These are phyloP conservation scores for Leishmania mexicana DNA, from an alignment of 208 protist species.

Conservation along the genomic window DNA sequence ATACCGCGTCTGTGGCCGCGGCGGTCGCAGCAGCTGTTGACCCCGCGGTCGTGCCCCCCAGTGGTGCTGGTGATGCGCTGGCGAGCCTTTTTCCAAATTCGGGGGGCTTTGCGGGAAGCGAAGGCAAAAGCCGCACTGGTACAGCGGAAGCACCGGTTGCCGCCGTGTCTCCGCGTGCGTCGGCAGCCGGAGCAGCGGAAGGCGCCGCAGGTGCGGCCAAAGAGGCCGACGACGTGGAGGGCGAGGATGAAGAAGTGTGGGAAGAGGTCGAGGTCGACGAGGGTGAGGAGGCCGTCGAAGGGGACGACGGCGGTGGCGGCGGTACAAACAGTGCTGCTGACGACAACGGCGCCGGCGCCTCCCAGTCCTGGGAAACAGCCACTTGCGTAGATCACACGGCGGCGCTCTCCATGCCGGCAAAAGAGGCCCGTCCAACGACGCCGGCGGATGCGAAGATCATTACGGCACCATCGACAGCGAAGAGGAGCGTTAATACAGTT, in stretches of 20 bases:
- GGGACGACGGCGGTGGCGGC: background rate
- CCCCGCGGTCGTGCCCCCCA: background rate
- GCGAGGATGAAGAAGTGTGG: background rate
- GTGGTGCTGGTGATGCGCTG: background rate
- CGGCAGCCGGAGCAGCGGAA: no score
- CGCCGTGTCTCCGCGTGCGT: background rate
- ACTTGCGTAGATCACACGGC: background rate
- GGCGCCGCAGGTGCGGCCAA: background rate
- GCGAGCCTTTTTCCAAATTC: background rate
- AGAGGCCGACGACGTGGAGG: background rate
- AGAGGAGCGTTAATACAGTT: constrained; percentile 1
- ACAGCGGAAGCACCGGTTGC: background rate
- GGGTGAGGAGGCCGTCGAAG: constrained; percentile 4
- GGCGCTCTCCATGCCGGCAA: background rate
- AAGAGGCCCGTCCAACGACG: background rate
- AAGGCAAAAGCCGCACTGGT: background rate
- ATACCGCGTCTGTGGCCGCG: background rate
- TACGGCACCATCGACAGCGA: background rate
- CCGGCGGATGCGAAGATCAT: background rate
- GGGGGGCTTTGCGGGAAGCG: background rate
- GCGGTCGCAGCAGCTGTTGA: background rate
- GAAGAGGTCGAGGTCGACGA: constrained; percentile 29
- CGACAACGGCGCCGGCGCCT: background rate
- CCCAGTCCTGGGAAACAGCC: background rate
- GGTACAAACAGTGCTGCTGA: background rate